Evolutionary conservation across 768 basidiomycete genomes (phyloP), one percentile per base, ranked within the genome.

Genomic region (Mycena leptocephala): DNA sequence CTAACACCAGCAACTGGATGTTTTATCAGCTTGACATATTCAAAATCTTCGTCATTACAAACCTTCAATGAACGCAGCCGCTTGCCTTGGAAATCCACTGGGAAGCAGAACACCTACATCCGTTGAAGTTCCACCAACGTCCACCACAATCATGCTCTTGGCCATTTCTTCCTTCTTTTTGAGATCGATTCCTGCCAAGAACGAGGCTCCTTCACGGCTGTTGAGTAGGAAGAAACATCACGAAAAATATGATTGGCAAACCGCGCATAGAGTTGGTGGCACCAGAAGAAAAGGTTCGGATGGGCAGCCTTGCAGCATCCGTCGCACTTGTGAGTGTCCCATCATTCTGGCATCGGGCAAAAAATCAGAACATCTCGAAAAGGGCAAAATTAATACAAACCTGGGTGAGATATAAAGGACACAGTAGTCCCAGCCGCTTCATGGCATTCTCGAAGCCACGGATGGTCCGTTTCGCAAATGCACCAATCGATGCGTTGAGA

Each of bases 241-340:
- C 3, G 20, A 10, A 61, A 41, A 16, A 28, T 20, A 30, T 13
- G 13, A 41, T 22, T 3, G 28, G 56, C 68, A 5, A 37, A 76
- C 75, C 75, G 28, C 93, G 86, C 92, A 94, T 94, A 1, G 92
- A 93, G 80, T 94, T 94, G 1, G 93, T 94, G 8, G 92, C 90
- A 3, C 91, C 92, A 53, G 88, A 90, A 26, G 88, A 88, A 80
- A 89, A 94, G 0, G 93, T 94, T 68, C 90, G 87, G 79, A 94
- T 91, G 3, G 93, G 93, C 46, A 94, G 85, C 33, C 85, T 84
- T 0, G 89, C 89, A 1, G 92, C 93, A 53, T 89, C 83, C 0
- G 84, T 81, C 7, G 89, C 90, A 5, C 84, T 87, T 18, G 88
- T 90, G 39, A 92, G 82, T 28, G 90, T 92, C 26, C 90, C 91